A percentile compares a stretch with the other conserved stretches of the same genome.
These are phyloP conservation scores for Cocos nucifera DNA, from an alignment of 176 grass and related monocot genomes.

Conservation along the genomic window DNA sequence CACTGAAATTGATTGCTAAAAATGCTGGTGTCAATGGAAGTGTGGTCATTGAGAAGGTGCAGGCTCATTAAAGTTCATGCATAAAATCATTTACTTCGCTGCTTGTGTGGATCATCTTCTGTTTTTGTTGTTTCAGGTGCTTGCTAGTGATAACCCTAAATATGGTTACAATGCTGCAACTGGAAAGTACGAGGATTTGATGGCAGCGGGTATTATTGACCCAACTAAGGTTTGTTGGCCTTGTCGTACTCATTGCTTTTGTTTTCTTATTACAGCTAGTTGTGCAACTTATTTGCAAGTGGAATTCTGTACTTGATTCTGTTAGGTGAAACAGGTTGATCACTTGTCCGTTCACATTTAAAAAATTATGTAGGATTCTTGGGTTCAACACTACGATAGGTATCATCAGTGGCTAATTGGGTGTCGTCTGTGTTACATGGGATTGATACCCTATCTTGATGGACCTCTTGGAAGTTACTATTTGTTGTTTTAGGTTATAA, in stretches of 20 bases:
- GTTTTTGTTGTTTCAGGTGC: conserved; percentile 42
- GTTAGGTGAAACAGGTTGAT: too few species aligned
- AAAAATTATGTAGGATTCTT: too few species aligned
- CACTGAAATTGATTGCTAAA: conserved; percentile 93
- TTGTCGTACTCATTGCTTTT: neutral
- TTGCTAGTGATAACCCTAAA: conserved; percentile 68
- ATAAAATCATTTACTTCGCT: neutral
- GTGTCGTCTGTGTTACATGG: too few species aligned
- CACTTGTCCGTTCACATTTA: too few species aligned
- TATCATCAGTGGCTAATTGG: too few species aligned
- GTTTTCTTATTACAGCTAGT: neutral
- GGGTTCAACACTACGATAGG: too few species aligned
- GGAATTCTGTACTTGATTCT: too few species aligned
- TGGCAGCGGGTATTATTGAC: conserved; percentile 99
- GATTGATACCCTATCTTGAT: too few species aligned
- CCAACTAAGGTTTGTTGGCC: conserved; percentile 73
- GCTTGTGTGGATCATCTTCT: neutral
- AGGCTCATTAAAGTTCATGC: neutral
- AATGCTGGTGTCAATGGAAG: conserved; percentile 97
- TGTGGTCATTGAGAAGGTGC: conserved; percentile 88
- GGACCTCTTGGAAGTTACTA: too few species aligned
- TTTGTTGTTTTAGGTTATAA: too few species aligned
- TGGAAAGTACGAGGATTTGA: conserved; percentile 91
- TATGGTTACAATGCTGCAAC: conserved; percentile 92
- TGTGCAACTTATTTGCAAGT: neutral